Evolutionary conservation across 2,329 filamentous ascomycete genomes (phyloP), one percentile per base, ranked within the genome.

Genomic region (Fusarium armeniacum): DNA sequence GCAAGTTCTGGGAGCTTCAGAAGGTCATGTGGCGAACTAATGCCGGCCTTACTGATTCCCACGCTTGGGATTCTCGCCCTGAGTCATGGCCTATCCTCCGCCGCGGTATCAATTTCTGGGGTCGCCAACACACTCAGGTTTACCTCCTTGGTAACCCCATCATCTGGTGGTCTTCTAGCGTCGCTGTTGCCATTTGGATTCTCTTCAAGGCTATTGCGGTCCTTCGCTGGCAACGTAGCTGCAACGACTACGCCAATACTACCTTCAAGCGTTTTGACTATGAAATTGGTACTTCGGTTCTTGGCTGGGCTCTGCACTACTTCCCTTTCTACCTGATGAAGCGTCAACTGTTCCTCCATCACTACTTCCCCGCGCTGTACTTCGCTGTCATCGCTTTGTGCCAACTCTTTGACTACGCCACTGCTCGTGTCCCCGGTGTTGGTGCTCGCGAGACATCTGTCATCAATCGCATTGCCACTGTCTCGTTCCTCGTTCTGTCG

Each of bases 1-100:
- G 93, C 76, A 99, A 99, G 81, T 99, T 99, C 84, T 94, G 91
- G 89, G 96, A 99, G 82, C 86, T 99, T 45, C 94, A 99, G 78
- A 91, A 92, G 81, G 96, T 99, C 69, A 99, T 99, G 96, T 99
- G 96, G 96, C 94, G 88, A 75, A 99, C 96, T 36, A 99, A 99
- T 78, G 96, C 96, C 33, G 96, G 96, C 44, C 89, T 99, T 50
- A 93, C 96, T 28, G 96, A 99, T 76, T 97, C 94, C 20, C 96
- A 99, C 78, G 93, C 94, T 54, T 99, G 97, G 96, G 96, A 99
- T 79, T 98, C 96, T 47, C 92, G 96, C 46, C 96, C 96, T 33
- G 89, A 90, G 35, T 95, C 94, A 9, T 99, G 96, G 96, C 96
- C 96, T 24, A 88, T 97, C 60, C 89, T 99, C 54, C 89, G 89